Base-by-base conservation (phyloP, 345 rosid species). In the Erucastrum elatum region DNA sequence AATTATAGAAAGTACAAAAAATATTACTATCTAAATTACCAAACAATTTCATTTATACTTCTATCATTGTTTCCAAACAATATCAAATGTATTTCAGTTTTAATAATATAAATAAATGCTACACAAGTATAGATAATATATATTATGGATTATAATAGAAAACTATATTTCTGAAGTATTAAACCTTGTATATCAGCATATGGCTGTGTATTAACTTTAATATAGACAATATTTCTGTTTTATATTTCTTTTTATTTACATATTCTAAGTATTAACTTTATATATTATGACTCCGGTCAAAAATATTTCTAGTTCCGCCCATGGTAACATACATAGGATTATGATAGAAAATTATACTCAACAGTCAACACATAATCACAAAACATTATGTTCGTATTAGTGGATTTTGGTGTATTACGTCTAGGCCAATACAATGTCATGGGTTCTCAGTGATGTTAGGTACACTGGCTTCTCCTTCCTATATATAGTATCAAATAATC, bases 391-490 rank as follows among this genome's bases (percentile, higher is more conserved):
- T 46, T 30, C 44, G 9, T 29, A 31, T 69, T 37, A 31, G 63
- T 53, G 72, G 72, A 51, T 49, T 49, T 68, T 51, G 15, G 33
- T 68, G 27, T 68, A 29, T 68, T 68, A 30, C 72, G 72, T 68
- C 15, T 46, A 46, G 16, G 46, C 34, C 7, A 21, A 21, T 2
- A 21, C 11, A 6, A 11, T 66, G 70, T 66, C 70, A 66, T 41
- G 56, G 70, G 29, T 41, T 25, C 70, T 66, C 10, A 68, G 61
- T 68, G 72, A 29, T 30, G 61, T 68, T 68, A 68, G 61, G 72
- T 68, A 68, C 30, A 53, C 62, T 69, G 51, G 73, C 56, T 21
- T 33, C 73, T 53, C 62, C 26, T 51, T 15, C 61, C 5, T 27
- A 27, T 44, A 4, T 39, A 8, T 66, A 16, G 5, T 58, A 58